These are phyloP conservation scores for Mycena sanguinolenta DNA, from an alignment of 768 basidiomycete genomes.

Conservation along the genomic window DNA sequence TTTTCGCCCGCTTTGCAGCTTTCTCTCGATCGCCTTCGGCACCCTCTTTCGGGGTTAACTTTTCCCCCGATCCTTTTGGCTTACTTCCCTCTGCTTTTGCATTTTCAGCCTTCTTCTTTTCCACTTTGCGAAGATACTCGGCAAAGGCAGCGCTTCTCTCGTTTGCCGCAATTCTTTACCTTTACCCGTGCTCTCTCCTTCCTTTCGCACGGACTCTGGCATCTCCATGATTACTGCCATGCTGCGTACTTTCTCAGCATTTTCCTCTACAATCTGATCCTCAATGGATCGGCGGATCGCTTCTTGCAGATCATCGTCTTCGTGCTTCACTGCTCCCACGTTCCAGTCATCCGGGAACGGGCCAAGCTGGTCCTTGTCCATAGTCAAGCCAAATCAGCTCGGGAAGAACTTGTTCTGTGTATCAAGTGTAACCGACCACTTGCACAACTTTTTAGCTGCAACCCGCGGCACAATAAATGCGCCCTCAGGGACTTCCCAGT, in stretches of 20 bases:
- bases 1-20: too few species aligned
- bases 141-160: constrained; percentile 18
- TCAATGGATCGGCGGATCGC: neutral
- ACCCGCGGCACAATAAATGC: neutral
- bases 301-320: constrained; percentile 1
- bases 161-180: constrained; percentile 1
- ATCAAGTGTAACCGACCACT: neutral
- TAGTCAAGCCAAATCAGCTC: constrained; percentile 20
- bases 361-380: constrained; percentile 21
- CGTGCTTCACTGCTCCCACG: neutral
- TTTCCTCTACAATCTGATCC: neutral
- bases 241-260: neutral
- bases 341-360: constrained; percentile 4
- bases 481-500: neutral
- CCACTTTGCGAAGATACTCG: neutral
- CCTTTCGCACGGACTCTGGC: neutral
- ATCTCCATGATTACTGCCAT: constrained; percentile 21
- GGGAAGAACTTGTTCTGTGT: constrained; percentile 17
- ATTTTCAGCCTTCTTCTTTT: neutral
- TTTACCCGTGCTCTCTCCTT: neutral
- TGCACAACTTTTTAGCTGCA: neutral
- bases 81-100: too few species aligned
- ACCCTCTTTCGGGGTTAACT: too few species aligned
- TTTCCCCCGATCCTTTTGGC: too few species aligned
- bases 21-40: too few species aligned